Percentiles rank a stretch among this genome's conserved stretches.
These are phyloP conservation scores for Colletotrichum salicis DNA, from an alignment of 2,329 filamentous ascomycete genomes.

Conservation along the genomic window DNA sequence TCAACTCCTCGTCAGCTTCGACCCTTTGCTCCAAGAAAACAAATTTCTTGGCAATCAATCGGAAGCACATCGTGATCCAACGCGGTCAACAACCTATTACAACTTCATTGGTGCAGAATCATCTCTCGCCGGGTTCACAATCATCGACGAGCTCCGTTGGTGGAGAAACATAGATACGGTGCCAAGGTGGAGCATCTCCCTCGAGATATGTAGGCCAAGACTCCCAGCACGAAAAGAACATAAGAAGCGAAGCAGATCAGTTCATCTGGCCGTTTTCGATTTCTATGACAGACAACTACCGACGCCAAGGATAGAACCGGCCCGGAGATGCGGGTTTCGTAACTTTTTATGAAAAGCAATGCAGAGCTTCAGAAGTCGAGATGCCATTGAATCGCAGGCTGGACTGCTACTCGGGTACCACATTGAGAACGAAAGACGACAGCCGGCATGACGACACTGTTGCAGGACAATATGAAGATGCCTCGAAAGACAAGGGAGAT, in stretches of 20 bases:
- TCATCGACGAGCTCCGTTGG: constrained; percentile 19
- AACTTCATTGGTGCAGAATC: constrained; percentile 19
- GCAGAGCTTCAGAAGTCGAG: background rate
- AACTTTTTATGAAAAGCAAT: background rate
- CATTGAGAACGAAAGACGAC: background rate
- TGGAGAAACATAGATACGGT: constrained; percentile 29
- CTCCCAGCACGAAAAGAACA: constrained; percentile 7
- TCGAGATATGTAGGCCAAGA: constrained; percentile 29
- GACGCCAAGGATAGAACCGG: constrained; percentile 21
- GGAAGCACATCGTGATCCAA: background rate
- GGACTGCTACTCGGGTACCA: background rate
- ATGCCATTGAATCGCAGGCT: background rate
- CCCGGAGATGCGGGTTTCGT: constrained; percentile 24
- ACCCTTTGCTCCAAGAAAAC: background rate
- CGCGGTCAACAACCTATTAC: background rate
- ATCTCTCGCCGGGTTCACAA: background rate
- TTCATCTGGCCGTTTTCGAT: constrained; percentile 14
- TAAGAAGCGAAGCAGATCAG: constrained; percentile 32
- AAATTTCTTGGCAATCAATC: constrained; percentile 19
- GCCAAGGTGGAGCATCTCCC: constrained; percentile 14
- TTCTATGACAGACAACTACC: constrained; percentile 10
- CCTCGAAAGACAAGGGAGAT: background rate
- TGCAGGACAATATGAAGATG: background rate
- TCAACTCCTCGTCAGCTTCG: background rate
- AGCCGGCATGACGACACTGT: background rate